A percentile compares a stretch with the other conserved stretches of the same genome.
These are phyloP conservation scores for Citrus mangshanensis DNA, from an alignment of 345 rosid genomes.

Conservation along the genomic window DNA sequence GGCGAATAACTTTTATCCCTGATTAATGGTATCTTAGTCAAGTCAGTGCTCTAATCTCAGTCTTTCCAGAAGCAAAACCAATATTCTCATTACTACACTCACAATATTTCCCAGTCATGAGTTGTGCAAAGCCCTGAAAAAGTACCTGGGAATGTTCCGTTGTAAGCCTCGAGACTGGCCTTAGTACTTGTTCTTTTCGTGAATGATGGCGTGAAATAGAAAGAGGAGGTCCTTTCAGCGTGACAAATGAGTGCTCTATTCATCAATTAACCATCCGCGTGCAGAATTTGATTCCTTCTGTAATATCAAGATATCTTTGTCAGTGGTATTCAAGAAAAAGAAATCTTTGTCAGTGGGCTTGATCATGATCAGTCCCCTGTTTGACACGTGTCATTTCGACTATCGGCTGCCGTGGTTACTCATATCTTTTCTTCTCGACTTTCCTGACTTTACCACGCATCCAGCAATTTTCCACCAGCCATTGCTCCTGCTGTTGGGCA, in stretches of 20 bases:
- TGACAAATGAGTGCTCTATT: background rate
- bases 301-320: background rate
- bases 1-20: constrained; percentile 11
- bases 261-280: constrained; percentile 17
- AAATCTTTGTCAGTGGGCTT: background rate
- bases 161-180: background rate
- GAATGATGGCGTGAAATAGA: constrained; percentile 7
- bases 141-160: background rate
- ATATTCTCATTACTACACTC: background rate
- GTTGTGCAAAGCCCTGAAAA: background rate
- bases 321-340: background rate
- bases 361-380: background rate
- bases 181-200: background rate
- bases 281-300: constrained; percentile 34
- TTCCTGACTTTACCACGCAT: background rate
- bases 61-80: background rate
- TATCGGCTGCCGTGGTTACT: background rate
- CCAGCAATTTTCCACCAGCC: constrained; percentile 20
- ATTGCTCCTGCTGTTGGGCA: background rate
- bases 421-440: background rate
- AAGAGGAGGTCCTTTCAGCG: background rate
- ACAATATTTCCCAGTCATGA: background rate
- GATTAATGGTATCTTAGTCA: background rate
- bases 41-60: background rate
- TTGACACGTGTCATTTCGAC: constrained; percentile 14